Evolutionary conservation across 371 early-diverging fungal species (phyloP), one percentile per base, ranked within the genome.

Genomic region (Lichtheimia corymbifera): DNA sequence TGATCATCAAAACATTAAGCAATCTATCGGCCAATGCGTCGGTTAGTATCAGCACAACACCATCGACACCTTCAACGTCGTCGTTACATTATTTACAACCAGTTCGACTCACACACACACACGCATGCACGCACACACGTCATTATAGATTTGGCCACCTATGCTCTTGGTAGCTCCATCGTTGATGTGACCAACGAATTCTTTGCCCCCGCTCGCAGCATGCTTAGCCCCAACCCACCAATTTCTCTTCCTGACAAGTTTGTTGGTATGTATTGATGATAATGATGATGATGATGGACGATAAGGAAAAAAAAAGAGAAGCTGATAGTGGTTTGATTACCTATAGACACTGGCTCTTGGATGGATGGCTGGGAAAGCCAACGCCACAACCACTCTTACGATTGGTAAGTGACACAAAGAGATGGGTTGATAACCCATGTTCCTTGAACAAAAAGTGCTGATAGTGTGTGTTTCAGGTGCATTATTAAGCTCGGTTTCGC

Each of bases 291-390:
- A 55, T 35, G 20, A 41, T 40, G 42, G 41, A 55, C 1, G 5
- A n/a, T 41, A 14, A n/a, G 42, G 15, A 41, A n/a, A 13, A 55
- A 41, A n/a, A 13, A 55, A 18, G 17, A 28, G 9, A 15, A 35
- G 9, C 9, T 35, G 35, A 35, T 35, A 47, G 2, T 17, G 17
- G 17, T 47, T n/a, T 17, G 17, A 3, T 47, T n/a, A 12, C 44
- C 52, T 40, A 6, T 60, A 72, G 83, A 84, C 20, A 85, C 83
- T 25, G 92, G 91, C 64, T 87, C 88, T 35, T 90, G 89, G 91
- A 86, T 89, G 81, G 91, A 92, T 71, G 94, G 94, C 17, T 96
- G 97, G 97, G 95, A 94, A 72, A 85, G 93, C 41, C 88, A 91
- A 66, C 88, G 97, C 61, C 95, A 96, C 68, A 85, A 91, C 71